These are phyloP conservation scores for Cyclostephanos tholiformis DNA, from an alignment of 108 stramenopile species.

Conservation along the genomic window DNA sequence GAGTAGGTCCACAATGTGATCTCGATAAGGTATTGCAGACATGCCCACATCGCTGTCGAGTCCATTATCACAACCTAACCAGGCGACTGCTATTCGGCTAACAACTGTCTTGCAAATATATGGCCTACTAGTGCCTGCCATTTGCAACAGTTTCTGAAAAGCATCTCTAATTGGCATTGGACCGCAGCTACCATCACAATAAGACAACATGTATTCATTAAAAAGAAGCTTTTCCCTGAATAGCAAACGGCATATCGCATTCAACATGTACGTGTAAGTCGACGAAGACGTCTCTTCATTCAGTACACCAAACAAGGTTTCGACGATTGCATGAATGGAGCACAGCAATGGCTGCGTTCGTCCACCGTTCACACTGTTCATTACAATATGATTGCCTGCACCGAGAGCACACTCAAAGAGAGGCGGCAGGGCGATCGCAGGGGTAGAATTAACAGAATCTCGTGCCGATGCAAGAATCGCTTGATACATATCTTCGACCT, in stretches of 20 bases:
- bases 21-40: slow-evolving; percentile 72
- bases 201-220: slow-evolving; percentile 57
- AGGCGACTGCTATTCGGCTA: slow-evolving; percentile 62
- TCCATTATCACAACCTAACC: slow-evolving; percentile 54
- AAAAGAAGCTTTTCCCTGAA: slow-evolving; percentile 62
- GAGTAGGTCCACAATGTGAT: slow-evolving; percentile 73
- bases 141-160: slow-evolving; percentile 63
- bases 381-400: slow-evolving; percentile 26
- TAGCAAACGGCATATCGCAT: slow-evolving; percentile 67
- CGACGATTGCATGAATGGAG: slow-evolving; percentile 51
- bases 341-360: slow-evolving; percentile 25
- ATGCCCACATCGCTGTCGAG: slow-evolving; percentile 45
- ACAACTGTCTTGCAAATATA: slow-evolving; percentile 63
- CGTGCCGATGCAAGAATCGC: slow-evolving; percentile 43
- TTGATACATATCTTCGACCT: slow-evolving; percentile 26
- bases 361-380: slow-evolving; percentile 32
- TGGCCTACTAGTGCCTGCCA: slow-evolving; percentile 61
- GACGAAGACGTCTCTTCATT: slow-evolving; percentile 48
- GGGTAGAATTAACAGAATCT: slow-evolving; percentile 60
- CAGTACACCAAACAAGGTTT: slow-evolving; percentile 65
- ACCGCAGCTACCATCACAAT: slow-evolving; percentile 16
- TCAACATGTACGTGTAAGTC: slow-evolving; percentile 68
- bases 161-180: slow-evolving; percentile 63
- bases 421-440: slow-evolving; percentile 61
- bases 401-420: slow-evolving; percentile 60